Evolutionary conservation across 495 filamentous ascomycete species (phyloP).

Genomic region (Neurospora sp.): DNA sequence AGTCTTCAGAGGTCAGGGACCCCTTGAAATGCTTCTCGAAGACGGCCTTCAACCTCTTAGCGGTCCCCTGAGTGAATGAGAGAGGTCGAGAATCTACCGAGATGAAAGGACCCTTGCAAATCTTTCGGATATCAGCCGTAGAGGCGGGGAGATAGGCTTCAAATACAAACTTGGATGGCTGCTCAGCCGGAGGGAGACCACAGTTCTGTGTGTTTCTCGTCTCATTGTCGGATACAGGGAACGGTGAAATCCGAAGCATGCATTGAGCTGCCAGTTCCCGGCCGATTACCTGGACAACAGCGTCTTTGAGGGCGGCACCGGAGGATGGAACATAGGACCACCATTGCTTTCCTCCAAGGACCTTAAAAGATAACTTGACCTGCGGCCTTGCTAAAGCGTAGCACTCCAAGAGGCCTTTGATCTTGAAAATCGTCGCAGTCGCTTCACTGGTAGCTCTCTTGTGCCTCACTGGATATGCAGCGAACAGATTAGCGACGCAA

Average conservation of each 20-base stretch:
- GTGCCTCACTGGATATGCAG: slow-evolving; percentile 61
- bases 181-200: neutral
- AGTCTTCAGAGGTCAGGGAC: neutral
- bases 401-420: slow-evolving; percentile 59
- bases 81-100: slow-evolving; percentile 75
- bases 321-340: slow-evolving; percentile 63
- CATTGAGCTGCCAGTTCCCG: slow-evolving; percentile 48
- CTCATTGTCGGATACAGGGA: neutral
- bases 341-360: slow-evolving; percentile 55
- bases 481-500: slow-evolving; percentile 56
- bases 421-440: slow-evolving; percentile 48
- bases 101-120: slow-evolving; percentile 54
- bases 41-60: slow-evolving; percentile 52
- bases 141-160: slow-evolving; percentile 52
- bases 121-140: slow-evolving; percentile 40
- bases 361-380: slow-evolving; percentile 54
- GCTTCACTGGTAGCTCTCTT: slow-evolving; percentile 54
- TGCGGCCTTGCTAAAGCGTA: slow-evolving; percentile 66
- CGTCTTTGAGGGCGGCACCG: slow-evolving; percentile 48
- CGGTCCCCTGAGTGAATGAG: slow-evolving; percentile 48
- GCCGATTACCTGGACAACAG: slow-evolving; percentile 61
- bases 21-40: slow-evolving; percentile 16
- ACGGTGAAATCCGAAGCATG: slow-evolving; percentile 16
- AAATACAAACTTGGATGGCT: slow-evolving; percentile 17
- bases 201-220: neutral